A percentile compares a stretch with the other conserved stretches of the same genome.
Conservation (phyloP, 2,329 filamentous ascomycete genomes). For the Grosmannia penicillata region DNA sequence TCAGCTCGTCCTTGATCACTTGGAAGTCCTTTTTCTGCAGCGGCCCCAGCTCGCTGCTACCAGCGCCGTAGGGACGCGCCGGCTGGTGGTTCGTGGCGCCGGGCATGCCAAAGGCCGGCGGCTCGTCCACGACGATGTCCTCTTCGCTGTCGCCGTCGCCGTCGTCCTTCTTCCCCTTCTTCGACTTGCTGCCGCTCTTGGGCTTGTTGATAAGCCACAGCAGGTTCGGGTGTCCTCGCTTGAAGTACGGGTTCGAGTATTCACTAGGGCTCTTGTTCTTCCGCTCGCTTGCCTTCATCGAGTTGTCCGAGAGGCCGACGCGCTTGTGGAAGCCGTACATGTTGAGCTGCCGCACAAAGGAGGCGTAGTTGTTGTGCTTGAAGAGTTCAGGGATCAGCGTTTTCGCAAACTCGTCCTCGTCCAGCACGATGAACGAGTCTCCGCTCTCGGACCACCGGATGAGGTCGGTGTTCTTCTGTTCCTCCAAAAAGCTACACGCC, state of each 20-base stretch:
- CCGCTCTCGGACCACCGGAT: constrained; percentile 97
- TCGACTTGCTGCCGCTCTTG: constrained; percentile 51
- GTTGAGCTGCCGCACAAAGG: constrained; percentile 88
- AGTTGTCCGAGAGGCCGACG: constrained; percentile 86
- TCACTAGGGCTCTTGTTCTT: constrained; percentile 98
- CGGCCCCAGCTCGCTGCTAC: constrained; percentile 24
- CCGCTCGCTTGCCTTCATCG: constrained; percentile 90
- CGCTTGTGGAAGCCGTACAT: constrained; percentile 99
- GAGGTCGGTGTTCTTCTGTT: constrained; percentile 81
- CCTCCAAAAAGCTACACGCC: constrained; percentile 66
- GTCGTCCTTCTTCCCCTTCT: constrained; percentile 46
- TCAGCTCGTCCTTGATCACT: constrained; percentile 64
- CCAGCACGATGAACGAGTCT: constrained; percentile 89
- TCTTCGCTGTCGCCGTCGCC: constrained; percentile 60
- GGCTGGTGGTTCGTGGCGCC: constrained; percentile 1
- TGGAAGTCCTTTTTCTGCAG: constrained; percentile 59
- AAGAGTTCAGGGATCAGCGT: constrained; percentile 93
- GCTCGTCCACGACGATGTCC: constrained; percentile 43
- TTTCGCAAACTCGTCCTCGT: constrained; percentile 97
- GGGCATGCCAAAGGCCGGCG: constrained; percentile 11
- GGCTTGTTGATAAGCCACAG: constrained; percentile 96
- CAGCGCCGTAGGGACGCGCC: constrained; percentile 14
- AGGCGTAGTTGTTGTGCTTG: constrained; percentile 98
- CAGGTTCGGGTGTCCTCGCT: constrained; percentile 79
- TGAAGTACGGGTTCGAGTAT: constrained; percentile 95